These are phyloP conservation scores for Pyropia haitanensis DNA, from an alignment of 23 red algal species.

Conservation along the genomic window DNA sequence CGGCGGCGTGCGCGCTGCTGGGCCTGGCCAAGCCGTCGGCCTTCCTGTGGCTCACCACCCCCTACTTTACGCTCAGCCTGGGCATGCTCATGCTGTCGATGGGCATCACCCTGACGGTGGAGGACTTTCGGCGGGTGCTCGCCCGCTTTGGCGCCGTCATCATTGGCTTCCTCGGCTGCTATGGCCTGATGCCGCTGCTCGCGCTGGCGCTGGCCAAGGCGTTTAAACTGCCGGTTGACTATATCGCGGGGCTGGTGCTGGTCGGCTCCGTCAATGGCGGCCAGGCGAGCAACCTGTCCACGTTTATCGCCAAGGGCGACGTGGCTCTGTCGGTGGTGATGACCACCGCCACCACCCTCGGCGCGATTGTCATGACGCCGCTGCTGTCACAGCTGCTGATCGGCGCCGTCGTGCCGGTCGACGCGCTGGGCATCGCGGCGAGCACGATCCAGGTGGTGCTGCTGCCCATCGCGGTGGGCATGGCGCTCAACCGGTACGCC, in stretches of 20 bases:
- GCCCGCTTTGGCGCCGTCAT: slow-evolving; percentile 56
- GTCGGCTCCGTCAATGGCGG: slow-evolving; percentile 94
- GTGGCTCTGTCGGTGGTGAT: slow-evolving; percentile 93
- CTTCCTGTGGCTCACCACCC: slow-evolving; percentile 76
- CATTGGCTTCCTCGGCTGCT: slow-evolving; percentile 84
- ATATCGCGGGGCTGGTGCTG: slow-evolving; percentile 71
- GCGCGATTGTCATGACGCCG: slow-evolving; percentile 94
- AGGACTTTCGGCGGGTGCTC: slow-evolving; percentile 71
- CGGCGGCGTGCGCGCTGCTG: slow-evolving; percentile 44
- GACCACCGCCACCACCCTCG: slow-evolving; percentile 86
- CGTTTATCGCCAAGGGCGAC: slow-evolving; percentile 92
- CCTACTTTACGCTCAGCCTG: slow-evolving; percentile 80
- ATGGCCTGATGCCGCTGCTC: slow-evolving; percentile 63
- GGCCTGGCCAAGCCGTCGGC: slow-evolving; percentile 46
- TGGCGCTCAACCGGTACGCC: slow-evolving; percentile 75
- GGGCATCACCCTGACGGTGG: slow-evolving; percentile 86
- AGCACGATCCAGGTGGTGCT: slow-evolving; percentile 92
- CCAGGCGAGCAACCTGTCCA: slow-evolving; percentile 88
- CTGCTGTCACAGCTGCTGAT: slow-evolving; percentile 78
- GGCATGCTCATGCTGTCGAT: slow-evolving; percentile 95
- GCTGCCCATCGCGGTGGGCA: slow-evolving; percentile 77
- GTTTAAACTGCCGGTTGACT: slow-evolving; percentile 48
- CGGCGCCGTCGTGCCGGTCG: slow-evolving; percentile 82
- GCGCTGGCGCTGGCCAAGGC: slow-evolving; percentile 33
- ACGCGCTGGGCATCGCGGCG: slow-evolving; percentile 77